Base-by-base conservation (phyloP, 805 yeast genomes). In the Limtongozyma cylindracea region DNA sequence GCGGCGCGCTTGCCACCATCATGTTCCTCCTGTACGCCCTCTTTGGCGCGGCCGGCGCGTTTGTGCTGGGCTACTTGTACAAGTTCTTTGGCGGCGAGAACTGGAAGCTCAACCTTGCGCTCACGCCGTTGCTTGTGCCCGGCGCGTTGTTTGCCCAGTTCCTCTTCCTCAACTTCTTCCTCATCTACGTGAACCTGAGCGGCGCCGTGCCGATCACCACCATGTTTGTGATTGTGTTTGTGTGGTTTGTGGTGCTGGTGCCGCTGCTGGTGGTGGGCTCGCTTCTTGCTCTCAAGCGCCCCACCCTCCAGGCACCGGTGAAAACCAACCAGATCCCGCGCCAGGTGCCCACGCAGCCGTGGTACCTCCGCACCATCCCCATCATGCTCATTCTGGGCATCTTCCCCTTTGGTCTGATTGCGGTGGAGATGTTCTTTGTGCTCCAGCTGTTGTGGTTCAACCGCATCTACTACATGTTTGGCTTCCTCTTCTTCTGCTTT, bases 171-270 rank as follows among this genome's bases (percentile, higher is more conserved):
- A 88, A 88, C 46, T 66, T 84, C 48, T 70, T 82, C 45, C 56
- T 88, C 38, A 59, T 82, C 20, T 57, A 55, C 35, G 84, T 56
- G 11, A 56, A 64, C 20, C 76, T 94, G 0, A 78, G 95, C 0
- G 96, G 95, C 21, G 95, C 95, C 1, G 77, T 84, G 26, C 98
- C 98, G 21, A 45, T 72, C 20, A 91, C 92, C 11, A 78, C 94
- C 11, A 65, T 88, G 68, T 38, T 70, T 21, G 84, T 80, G 5
- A 61, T 88, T 19, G 55, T 82, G 5, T 42, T 61, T 4, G 63
- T 88, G 26, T 88, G 98, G 98, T 72, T 77, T 33, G 43, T 68
- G 13, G 54, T 88, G 23, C 72, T 91, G 10, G 58, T 78, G 17
- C 98, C 98, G 16, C 53, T 82, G 24, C 71, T 94, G 1, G 55